phyloP scores from a whole-genome alignment of 495 filamentous ascomycete genomes.

The Lasiosphaeria hispida region DNA sequence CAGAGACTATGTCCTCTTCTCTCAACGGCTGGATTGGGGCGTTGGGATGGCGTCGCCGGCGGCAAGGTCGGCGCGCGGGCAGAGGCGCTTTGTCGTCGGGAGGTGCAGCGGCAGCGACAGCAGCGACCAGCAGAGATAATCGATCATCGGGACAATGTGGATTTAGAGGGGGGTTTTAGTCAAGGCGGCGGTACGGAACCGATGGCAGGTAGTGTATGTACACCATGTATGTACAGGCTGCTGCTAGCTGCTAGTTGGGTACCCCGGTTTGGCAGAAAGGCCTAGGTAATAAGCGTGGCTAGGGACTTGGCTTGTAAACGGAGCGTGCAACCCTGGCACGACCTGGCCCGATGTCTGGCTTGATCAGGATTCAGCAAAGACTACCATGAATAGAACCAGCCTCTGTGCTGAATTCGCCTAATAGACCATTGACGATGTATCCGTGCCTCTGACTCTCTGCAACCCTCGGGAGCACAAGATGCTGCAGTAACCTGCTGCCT shows the following conservation, averaged over 20 bases:
- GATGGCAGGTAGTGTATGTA: not conserved
- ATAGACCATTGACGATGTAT: no score
- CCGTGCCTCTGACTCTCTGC: no score
- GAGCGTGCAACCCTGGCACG: constrained; percentile 20
- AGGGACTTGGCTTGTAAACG: constrained; percentile 20
- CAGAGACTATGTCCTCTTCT: not conserved
- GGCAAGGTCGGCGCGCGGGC: constrained; percentile 2
- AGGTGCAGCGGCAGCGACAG: constrained; percentile 7
- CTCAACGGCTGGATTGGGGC: not conserved
- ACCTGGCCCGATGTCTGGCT: constrained; percentile 13
- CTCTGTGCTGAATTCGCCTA: not conserved
- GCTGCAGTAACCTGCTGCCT: no score
- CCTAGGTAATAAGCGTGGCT: constrained; percentile 18
- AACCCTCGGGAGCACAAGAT: no score
- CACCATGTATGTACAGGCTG: not conserved
- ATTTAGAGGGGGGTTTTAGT: constrained; percentile 28
- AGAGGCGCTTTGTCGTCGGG: constrained; percentile 9
- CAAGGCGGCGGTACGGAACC: constrained; percentile 6
- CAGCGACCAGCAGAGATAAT: constrained; percentile 12
- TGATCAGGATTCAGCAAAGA: constrained; percentile 22
- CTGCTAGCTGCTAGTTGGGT: not conserved
- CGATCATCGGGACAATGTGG: constrained; percentile 22
- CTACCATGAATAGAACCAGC: constrained; percentile 8
- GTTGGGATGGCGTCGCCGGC: not conserved
- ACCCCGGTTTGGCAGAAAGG: constrained; percentile 13